phyloP scores from a whole-genome alignment of 2,329 filamentous ascomycete species.

The Venturiaceae sp. region DNA sequence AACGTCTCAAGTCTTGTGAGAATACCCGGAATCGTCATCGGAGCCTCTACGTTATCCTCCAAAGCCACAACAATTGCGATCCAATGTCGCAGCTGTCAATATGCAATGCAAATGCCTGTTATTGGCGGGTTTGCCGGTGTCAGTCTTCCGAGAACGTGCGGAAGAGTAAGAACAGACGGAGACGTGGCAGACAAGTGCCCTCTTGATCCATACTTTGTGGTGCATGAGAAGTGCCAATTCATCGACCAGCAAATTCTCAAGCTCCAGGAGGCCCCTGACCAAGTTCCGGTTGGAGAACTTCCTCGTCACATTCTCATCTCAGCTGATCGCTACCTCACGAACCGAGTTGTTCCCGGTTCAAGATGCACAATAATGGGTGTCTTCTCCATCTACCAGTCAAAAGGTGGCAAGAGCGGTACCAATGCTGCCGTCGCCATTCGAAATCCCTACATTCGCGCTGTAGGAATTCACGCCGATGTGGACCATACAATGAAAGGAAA shows the following conservation, averaged over 20 bases:
- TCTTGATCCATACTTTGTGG: slow-evolving; percentile 88
- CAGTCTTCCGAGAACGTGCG: slow-evolving; percentile 72
- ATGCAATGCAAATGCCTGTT: slow-evolving; percentile 60
- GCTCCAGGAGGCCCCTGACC: slow-evolving; percentile 92
- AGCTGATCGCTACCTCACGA: slow-evolving; percentile 92
- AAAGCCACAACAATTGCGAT: slow-evolving; percentile 84
- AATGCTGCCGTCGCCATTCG: slow-evolving; percentile 85
- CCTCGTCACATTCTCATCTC: slow-evolving; percentile 92
- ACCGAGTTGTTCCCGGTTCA: slow-evolving; percentile 89
- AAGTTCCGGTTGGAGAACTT: slow-evolving; percentile 92
- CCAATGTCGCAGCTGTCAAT: slow-evolving; percentile 77
- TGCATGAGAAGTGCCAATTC: slow-evolving; percentile 89
- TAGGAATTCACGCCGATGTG: slow-evolving; percentile 83
- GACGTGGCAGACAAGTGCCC: slow-evolving; percentile 70
- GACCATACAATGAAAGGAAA: slow-evolving; percentile 83
- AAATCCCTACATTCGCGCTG: slow-evolving; percentile 86
- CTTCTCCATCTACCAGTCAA: slow-evolving; percentile 95
- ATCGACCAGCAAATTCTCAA: slow-evolving; percentile 98
- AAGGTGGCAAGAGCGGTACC: slow-evolving; percentile 67
- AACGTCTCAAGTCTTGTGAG: slow-evolving; percentile 92
- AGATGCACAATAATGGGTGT: slow-evolving; percentile 94
- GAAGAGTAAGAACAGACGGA: slow-evolving; percentile 49
- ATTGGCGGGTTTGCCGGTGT: slow-evolving; percentile 82
- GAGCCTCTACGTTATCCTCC: slow-evolving; percentile 90
- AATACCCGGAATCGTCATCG: slow-evolving; percentile 95